Percentiles rank a stretch among this genome's conserved stretches.
Conservation (phyloP, 1,284 basidiomycete species). For the Ceratobasidium theobromae region DNA sequence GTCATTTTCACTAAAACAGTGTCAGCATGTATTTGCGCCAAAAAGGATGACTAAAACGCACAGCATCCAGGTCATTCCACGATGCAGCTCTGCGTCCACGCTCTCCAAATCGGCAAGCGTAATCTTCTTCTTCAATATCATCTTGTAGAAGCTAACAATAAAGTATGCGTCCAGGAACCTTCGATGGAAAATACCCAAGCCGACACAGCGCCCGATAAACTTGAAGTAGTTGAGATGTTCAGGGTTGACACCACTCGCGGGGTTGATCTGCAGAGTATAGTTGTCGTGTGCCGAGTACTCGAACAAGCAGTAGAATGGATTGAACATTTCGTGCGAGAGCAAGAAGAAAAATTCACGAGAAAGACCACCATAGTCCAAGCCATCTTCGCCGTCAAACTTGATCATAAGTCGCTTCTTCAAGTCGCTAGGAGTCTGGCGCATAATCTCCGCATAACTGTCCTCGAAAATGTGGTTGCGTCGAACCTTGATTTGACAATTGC, state of each 20-base stretch:
- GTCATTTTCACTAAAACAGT: conserved; percentile 69
- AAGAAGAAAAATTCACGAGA: conserved; percentile 99
- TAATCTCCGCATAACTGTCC: conserved; percentile 94
- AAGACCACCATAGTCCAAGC: conserved; percentile 96
- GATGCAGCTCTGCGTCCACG: conserved; percentile 87
- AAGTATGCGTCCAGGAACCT: conserved; percentile 99
- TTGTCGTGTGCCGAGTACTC: conserved; percentile 99
- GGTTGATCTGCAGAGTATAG: conserved; percentile 98
- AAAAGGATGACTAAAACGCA: conserved; percentile 47
- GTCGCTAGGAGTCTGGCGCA: conserved; percentile 92
- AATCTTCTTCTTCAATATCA: conserved; percentile 90
- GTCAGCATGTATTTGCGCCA: neutral
- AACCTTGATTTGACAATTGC: conserved; percentile 97
- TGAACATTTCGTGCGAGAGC: conserved; percentile 97
- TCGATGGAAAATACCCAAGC: conserved; percentile 96
- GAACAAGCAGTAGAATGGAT: conserved; percentile 99
- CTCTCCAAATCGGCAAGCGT: conserved; percentile 84
- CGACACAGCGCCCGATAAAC: conserved; percentile 94
- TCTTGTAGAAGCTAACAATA: conserved; percentile 98
- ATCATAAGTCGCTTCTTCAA: conserved; percentile 97
- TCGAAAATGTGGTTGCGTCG: conserved; percentile 92
- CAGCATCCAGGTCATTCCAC: conserved; percentile 97
- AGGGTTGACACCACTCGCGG: conserved; percentile 95
- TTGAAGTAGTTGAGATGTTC: conserved; percentile 99
- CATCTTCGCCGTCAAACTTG: conserved; percentile 98